Evolutionary conservation across 257 asterid species (phyloP), one percentile per base, ranked within the genome.

Genomic region (Solanum medicagineum): DNA sequence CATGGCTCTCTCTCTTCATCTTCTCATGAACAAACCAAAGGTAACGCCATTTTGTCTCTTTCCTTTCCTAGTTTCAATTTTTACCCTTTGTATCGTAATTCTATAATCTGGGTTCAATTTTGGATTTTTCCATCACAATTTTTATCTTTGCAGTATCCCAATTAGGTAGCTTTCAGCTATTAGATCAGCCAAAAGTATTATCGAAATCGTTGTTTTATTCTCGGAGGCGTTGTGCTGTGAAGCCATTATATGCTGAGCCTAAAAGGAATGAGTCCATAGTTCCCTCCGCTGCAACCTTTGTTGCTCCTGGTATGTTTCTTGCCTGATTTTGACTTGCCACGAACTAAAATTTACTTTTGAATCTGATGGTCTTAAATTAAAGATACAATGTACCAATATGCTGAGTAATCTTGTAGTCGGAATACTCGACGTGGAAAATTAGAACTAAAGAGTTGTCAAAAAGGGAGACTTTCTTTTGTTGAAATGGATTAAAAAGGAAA

Each of bases 161-260:
- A 80, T 89, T 89, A 83, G 93, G 93, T 51, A 85, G 89, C 6
- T 88, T 86, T 81, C 95, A 87, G 88, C 89, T 87, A 84, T 89
- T 88, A 84, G 97, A 93, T 88, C 86, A 89, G 88, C 87, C 87
- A 20, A 84, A 82, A 86, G 14, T 79, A n/a, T 82, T 77, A 81
- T 84, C 93, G 12, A n/a, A 88, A 71, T 84, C 88, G 14, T 83
- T 91, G 86, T 90, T 71, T 83, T 45, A 47, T 22, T 82, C 91
- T 0, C 70, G 89, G 68, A 85, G 91, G 83, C 87, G 87, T 36
- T 85, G 86, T 86, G 84, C 87, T 51, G 96, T 91, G 81, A 93
- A 86, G 91, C 87, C 97, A 12, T 84, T 94, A 89, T 90, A 94
- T 84, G 98, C 96, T 14, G 95, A 91, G 32, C 86, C 91, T 59